Conservation (phyloP, 306 rosid genomes). For the Hippophae rhamnoides region DNA sequence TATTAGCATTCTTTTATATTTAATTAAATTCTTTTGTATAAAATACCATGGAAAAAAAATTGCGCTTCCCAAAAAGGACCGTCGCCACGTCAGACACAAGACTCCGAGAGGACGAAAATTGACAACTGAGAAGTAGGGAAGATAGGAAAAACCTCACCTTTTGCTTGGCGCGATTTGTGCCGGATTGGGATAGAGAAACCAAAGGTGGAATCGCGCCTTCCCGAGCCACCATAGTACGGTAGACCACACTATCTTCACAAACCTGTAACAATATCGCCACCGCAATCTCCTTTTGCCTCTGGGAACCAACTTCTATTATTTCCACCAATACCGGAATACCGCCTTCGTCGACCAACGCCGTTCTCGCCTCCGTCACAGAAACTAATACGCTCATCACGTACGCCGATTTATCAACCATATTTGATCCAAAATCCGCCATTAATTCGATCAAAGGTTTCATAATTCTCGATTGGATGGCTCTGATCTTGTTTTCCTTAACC, state of each 20-base stretch:
- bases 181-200: slow-evolving; percentile 78
- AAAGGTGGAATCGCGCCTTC: slow-evolving; percentile 98
- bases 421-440: slow-evolving; percentile 85
- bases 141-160: slow-evolving; percentile 43
- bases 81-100: slow-evolving; percentile 39
- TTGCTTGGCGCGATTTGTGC: slow-evolving; percentile 95
- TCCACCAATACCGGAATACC: slow-evolving; percentile 92
- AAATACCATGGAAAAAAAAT: not conserved
- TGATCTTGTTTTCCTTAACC: slow-evolving; percentile 69
- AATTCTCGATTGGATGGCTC: slow-evolving; percentile 73
- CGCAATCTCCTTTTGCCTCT: slow-evolving; percentile 81
- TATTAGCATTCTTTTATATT: too few species aligned
- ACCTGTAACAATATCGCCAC: slow-evolving; percentile 61
- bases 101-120: slow-evolving; percentile 12
- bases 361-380: slow-evolving; percentile 54
- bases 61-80: not conserved
- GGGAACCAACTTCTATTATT: slow-evolving; percentile 78
- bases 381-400: slow-evolving; percentile 75
- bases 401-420: slow-evolving; percentile 93
- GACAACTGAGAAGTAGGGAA: not conserved
- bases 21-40: slow-evolving; percentile 5
- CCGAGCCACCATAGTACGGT: slow-evolving; percentile 77
- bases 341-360: slow-evolving; percentile 75
- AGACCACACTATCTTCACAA: slow-evolving; percentile 54
- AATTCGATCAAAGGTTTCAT: slow-evolving; percentile 78